Conservation (phyloP, 2,329 filamentous ascomycete genomes). For the Penicillium brevicompactum region DNA sequence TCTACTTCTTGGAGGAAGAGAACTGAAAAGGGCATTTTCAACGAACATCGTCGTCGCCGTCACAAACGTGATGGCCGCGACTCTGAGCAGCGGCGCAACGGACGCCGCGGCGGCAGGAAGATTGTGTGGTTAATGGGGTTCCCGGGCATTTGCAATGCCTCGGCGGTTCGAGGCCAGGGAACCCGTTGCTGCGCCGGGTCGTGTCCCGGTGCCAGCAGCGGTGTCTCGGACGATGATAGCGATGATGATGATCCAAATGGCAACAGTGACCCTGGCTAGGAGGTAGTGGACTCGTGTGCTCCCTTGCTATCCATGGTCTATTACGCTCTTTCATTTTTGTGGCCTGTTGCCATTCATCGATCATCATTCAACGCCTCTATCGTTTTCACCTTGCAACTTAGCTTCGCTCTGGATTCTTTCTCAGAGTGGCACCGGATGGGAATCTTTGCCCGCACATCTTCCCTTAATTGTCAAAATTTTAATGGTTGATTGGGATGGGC, state of each 20-base stretch:
- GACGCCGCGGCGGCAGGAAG: slow-evolving; percentile 34
- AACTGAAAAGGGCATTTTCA: slow-evolving; percentile 66
- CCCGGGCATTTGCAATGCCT: slow-evolving; percentile 48
- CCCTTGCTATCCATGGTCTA: slow-evolving; percentile 2
- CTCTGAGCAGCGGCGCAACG: slow-evolving; percentile 36
- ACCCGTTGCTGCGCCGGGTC: slow-evolving; percentile 28
- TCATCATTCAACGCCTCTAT: slow-evolving; percentile 12
- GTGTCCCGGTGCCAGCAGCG: slow-evolving; percentile 56
- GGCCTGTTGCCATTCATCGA: slow-evolving; percentile 7
- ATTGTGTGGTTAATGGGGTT: slow-evolving; percentile 40
- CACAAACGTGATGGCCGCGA: slow-evolving; percentile 39
- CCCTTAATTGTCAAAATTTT: slow-evolving; percentile 7
- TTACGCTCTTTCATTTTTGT: slow-evolving; percentile 7
- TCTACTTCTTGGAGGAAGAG: slow-evolving; percentile 95
- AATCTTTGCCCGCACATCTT: slow-evolving; percentile 11
- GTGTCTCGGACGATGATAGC: slow-evolving; percentile 64
- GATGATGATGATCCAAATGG: slow-evolving; percentile 60
- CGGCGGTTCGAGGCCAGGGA: slow-evolving; percentile 33
- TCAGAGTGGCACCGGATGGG: slow-evolving; percentile 3
- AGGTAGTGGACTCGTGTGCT: slow-evolving; percentile 61
- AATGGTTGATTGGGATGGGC: slow-evolving; percentile 9
- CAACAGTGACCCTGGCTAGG: slow-evolving; percentile 62
- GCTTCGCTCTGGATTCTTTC: not conserved
- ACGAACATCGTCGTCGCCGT: slow-evolving; percentile 41
- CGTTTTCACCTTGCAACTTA: slow-evolving; percentile 8